Evolutionary conservation across 768 basidiomycete species (phyloP).

Genomic region (Kwoniella mangroviensis): DNA sequence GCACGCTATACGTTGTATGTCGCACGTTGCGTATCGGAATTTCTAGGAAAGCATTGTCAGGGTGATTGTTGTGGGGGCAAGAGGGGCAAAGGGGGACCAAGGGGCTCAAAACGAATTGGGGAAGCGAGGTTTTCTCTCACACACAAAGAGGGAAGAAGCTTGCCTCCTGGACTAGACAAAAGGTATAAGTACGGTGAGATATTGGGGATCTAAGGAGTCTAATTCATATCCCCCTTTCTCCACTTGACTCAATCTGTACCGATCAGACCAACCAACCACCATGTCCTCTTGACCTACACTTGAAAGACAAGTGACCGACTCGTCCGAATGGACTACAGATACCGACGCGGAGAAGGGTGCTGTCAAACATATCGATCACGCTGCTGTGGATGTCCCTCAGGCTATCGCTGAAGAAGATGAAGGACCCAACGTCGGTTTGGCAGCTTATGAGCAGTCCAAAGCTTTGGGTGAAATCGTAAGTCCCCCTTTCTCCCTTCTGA

Average conservation of each 20-base stretch:
- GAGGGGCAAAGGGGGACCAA: no score
- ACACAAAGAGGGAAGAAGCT: no score
- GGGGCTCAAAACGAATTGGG: no score
- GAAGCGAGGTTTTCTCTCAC: no score
- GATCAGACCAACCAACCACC: not conserved
- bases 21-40: no score
- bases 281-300: conserved; percentile 18
- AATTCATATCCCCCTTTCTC: not conserved
- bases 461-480: conserved; percentile 51
- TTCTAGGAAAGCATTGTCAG: no score
- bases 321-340: conserved; percentile 33
- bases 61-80: no score
- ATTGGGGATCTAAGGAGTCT: not conserved
- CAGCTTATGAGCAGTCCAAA: conserved; percentile 52
- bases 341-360: conserved; percentile 43
- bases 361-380: conserved; percentile 34
- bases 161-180: no score
- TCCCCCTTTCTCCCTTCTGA: not conserved
- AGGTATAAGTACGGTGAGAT: not conserved
- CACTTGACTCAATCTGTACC: not conserved
- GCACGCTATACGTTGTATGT: no score
- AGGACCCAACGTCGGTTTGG: conserved; percentile 48
- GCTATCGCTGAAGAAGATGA: conserved; percentile 49
- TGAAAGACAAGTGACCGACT: conserved; percentile 28
- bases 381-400: conserved; percentile 24